Base-by-base conservation (phyloP, 139 green algal species). In the Closterium sp. region DNA sequence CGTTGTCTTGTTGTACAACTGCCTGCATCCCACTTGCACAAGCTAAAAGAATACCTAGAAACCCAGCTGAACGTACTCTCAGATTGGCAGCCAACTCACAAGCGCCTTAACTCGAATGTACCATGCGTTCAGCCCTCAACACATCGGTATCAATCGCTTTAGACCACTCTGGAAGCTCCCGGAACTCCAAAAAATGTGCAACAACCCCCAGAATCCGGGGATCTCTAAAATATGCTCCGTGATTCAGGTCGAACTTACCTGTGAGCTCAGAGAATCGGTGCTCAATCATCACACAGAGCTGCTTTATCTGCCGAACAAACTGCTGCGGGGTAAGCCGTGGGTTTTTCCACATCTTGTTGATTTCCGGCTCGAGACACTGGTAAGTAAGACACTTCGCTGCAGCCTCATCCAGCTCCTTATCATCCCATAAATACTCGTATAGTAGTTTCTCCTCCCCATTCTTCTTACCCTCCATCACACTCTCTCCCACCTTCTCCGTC, bases 381-480 rank as follows among this genome's bases (percentile, higher is more conserved):
- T 42, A 90, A 29, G 28, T 90, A 24, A 28, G 32, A 2, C 31
- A 90, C 88, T 32, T 28, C 4, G 70, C 32, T 0, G 34, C 34
- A 28, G 27, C 27, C 42, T 34, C 22, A n/a, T 85, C 42, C 34
- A 90, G 9, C 32, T 85, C 88, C 9, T 32, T 31, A 27, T 90
- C 88, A 24, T 90, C 34, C 88, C 88, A 90, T 38, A 90, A 31
- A 85, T 85, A 90, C 9, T 79, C 34, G 22, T 90, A 90, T 0
- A 87, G 10, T 6, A 87, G n/a, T 6, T 87, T 31, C 85, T 87
- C 85, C 85, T 79, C 17, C 17, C 62, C 62, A 27, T 27, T 13
- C 17, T 2, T 79, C 62, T 79, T 79, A 2, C 19, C 19, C 62
- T 5, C 62, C 62, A 79, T 13, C 38, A 17, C 38, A 11, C 5